Evolutionary conservation across 1,284 basidiomycete genomes (phyloP).

Genomic region (Cutaneotrichosporon cutaneum): DNA sequence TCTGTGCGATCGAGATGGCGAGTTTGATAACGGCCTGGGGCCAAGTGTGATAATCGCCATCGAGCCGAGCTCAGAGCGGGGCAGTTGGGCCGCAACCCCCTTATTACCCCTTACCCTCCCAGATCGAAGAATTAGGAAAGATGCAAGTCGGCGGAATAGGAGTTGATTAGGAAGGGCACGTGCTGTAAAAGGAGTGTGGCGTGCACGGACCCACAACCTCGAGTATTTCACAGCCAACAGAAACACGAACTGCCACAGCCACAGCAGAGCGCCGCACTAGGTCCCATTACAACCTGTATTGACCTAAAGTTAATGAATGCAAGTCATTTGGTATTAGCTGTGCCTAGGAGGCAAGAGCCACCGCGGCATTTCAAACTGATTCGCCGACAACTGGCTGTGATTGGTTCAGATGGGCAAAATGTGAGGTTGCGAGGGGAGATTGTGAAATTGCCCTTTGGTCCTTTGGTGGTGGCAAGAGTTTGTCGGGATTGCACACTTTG

Average conservation of each 20-base stretch:
- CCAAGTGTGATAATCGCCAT: background rate
- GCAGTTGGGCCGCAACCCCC: background rate
- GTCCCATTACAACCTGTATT: background rate
- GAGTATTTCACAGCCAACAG: background rate
- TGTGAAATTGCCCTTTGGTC: constrained; percentile 1
- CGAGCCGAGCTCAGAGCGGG: background rate
- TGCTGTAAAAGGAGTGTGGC: background rate
- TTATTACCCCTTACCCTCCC: too few relatives aligned
- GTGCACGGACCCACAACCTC: background rate
- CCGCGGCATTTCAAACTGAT: constrained; percentile 7
- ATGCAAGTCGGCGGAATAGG: background rate
- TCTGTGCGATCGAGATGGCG: too few relatives aligned
- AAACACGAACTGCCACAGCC: background rate
- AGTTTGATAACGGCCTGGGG: too few relatives aligned
- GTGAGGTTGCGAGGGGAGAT: background rate
- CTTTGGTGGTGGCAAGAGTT: too few relatives aligned
- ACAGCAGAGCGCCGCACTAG: background rate
- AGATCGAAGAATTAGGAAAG: background rate
- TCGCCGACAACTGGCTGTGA: background rate
- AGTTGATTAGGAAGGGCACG: constrained; percentile 9
- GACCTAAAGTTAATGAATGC: background rate
- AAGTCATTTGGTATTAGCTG: background rate
- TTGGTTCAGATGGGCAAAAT: background rate
- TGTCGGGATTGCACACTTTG: too few relatives aligned
- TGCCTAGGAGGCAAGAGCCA: background rate